Evolutionary conservation across 2,329 filamentous ascomycete species (phyloP), one percentile per base, ranked within the genome.

Genomic region (Cladophialophora yegresii): DNA sequence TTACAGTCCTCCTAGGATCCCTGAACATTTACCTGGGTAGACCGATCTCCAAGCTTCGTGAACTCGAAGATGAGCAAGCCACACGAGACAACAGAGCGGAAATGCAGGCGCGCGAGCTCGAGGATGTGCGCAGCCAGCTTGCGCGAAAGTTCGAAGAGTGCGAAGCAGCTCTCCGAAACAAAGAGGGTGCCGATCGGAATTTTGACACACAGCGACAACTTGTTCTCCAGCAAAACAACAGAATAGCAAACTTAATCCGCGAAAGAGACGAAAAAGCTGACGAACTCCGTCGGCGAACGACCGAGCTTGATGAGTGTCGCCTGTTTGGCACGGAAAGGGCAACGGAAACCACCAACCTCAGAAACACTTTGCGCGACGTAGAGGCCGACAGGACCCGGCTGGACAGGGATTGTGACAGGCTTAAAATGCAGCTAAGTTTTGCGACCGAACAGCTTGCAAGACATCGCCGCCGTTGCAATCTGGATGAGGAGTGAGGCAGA

Each of bases 401-500:
- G n/a, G 26, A 33, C n/a, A 23, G 36, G 28, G 23, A 58, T 22
- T 58, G 55, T 8, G 26, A 49, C 4, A 49, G 16, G 40, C 43
- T 30, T 16, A 28, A 26, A 20, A 33, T 45, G 33, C 36, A 49
- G 55, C 40, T 57, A 20, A 26, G 22, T n/a, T 43, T 23, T 28
- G 28, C 54, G 16, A 43, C 54, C 54, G 54, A 56, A 32, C 33
- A 57, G 28, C 47, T 54, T 23, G 51, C 54, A 28, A 57, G 36
- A n/a, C 40, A 49, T 30, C 43, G 30, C 20, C 40, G 40, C 8
- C 40, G 8, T 12, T 49, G 55, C 13, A 49, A 49, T 8, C 10
- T 33, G 36, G 40, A 58, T 7, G 55, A 58, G n/a, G 54, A 43
- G 1, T 40, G 54, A 57, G 12, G 26, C 7, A 6, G 28, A 28